These are phyloP conservation scores for Penicillium decumbens DNA, from an alignment of 2,329 filamentous ascomycete species.

Conservation along the genomic window DNA sequence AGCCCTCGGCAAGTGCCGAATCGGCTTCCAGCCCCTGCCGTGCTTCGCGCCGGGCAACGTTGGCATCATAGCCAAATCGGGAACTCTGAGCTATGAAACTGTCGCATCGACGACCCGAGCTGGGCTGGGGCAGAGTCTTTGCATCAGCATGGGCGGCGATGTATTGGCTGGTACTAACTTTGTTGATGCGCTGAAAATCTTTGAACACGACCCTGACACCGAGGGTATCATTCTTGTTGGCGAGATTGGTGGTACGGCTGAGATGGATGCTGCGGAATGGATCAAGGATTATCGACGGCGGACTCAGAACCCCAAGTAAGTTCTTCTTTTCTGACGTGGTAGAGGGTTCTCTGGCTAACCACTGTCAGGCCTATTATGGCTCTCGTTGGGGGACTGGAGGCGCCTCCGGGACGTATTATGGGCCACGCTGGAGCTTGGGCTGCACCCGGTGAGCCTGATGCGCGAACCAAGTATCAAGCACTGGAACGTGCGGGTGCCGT, in stretches of 20 bases:
- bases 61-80: conserved; percentile 74
- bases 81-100: conserved; percentile 74
- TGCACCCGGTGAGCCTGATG: conserved; percentile 60
- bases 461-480: conserved; percentile 61
- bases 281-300: conserved; percentile 61
- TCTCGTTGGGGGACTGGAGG: conserved; percentile 62
- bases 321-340: conserved; percentile 5
- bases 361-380: conserved; percentile 62
- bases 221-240: conserved; percentile 68
- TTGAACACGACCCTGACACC: conserved; percentile 63
- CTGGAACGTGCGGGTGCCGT: conserved; percentile 63
- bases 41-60: conserved; percentile 66
- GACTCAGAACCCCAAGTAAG: conserved; percentile 59
- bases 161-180: conserved; percentile 69
- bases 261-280: conserved; percentile 69
- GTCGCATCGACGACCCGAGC: conserved; percentile 68
- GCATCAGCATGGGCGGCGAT: conserved; percentile 74
- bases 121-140: conserved; percentile 72
- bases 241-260: conserved; percentile 65
- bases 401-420: conserved; percentile 64
- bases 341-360: conserved; percentile 13
- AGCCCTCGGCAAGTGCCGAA: conserved; percentile 63
- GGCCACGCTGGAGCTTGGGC: conserved; percentile 74
- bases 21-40: conserved; percentile 71
- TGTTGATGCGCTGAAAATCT: conserved; percentile 63